Evolutionary conservation across 2,329 filamentous ascomycete genomes (phyloP), one percentile per base, ranked within the genome.

Genomic region (Onygenales sp.): DNA sequence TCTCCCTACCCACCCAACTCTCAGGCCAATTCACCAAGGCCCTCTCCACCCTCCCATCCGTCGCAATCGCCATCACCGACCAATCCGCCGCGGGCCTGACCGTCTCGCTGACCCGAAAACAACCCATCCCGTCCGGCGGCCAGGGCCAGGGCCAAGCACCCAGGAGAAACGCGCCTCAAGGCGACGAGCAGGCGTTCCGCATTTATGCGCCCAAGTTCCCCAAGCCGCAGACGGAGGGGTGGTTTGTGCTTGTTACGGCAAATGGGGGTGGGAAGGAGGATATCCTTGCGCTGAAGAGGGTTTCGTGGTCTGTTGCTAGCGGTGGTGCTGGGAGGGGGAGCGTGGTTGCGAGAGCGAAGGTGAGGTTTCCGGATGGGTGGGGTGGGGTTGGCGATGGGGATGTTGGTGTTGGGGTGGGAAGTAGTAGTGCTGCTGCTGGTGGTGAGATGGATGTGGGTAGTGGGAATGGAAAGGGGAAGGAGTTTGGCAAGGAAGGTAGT

Each of bases 211-310:
- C 94, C 2, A 80, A 81, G 21, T 97, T 95, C 71, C 92, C 92
- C 1, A 98, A 98, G 70, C 84, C 90, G 13, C 93, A 98, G 70
- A 93, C 84, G 0, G 93, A 98, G 65, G 91, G 91, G 0, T 97
- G 85, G 80, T 97, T 98, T 68, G 81, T 93, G 11, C 66, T 97
- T 21, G 78, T 95, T 0, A 85, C 83, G 6, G 62, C 59, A 0
- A 63, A 65, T 48, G 62, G 36, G 6, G 40, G 27, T 2, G 74
- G 74, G 0, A 79, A 72, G 6, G 88, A 92, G 55, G 88, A 96
- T 60, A 78, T 97, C 40, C 70, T 95, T 3, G 92, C 87, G 2
- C 76, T 98, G 57, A 97, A 95, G 77, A 78, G 93, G 33, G 81
- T 93, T 0, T 85, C 84, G 1, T 97, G 93, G 91, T 72, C 74